Base-by-base conservation (phyloP, 345 rosid genomes). In the Lenwebbia sp. region DNA sequence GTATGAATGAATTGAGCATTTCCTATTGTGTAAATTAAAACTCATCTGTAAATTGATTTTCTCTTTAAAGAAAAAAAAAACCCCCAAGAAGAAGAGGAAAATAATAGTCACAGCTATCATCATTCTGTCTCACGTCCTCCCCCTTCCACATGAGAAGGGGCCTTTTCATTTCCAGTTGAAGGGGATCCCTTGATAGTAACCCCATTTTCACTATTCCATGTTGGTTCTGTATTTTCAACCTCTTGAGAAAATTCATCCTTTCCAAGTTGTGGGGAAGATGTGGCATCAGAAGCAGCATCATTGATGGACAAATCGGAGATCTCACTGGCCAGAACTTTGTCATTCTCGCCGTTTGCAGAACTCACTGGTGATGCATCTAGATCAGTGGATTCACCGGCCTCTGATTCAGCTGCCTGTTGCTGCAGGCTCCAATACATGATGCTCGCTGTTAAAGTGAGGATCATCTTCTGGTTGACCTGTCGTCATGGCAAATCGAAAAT, bases 381-480 rank as follows among this genome's bases (percentile, higher is more conserved):
- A 33, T 70, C 81, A 37, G 25, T 21, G 41, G 84, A 83, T 83
- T 83, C 86, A 40, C 83, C 86, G 13, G 89, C 56, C 19, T 92
- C 93, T 19, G 92, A 84, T 83, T 90, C 94, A 23, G 54, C 89
- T 81, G 87, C 89, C 85, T 89, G 92, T 83, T 88, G 92, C 87
- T 93, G 97, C 70, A 97, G 91, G 92, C 99, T 95, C 99, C 98
- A 96, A 88, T 92, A 96, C 99, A 96, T 96, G 86, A 97, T 96
- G 89, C 98, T 95, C 33, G 99, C 99, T 0, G 98, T 89, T 91
- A 96, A 89, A 54, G 91, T 94, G 54, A 97, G 99, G 87, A 96
- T 94, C 99, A 97, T 97, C 93, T 97, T 97, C 92, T 91, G 98
- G 94, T 96, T 97, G 83, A 95, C 99, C 98, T 97, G 94, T 85